phyloP scores from a whole-genome alignment of 345 rosid species.

The Eucalyptus regnans region DNA sequence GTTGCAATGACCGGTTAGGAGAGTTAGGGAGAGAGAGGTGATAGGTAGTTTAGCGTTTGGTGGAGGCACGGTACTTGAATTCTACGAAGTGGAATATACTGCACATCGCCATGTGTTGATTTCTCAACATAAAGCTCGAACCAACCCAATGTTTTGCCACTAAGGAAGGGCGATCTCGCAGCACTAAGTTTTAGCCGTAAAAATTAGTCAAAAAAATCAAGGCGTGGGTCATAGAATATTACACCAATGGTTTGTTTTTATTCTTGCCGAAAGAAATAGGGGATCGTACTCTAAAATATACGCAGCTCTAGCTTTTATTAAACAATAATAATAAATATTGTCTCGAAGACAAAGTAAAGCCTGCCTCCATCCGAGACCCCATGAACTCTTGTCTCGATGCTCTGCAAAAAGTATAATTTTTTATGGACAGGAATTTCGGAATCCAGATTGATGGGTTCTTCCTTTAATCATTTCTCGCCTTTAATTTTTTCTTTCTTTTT shows the following conservation, averaged over 20 bases:
- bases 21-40: not conserved
- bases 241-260: not conserved
- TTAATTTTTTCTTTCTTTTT: not conserved
- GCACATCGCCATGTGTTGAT: not conserved
- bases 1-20: not conserved
- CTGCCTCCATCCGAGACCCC: not conserved
- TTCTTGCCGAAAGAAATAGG: not conserved
- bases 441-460: slow-evolving; percentile 16
- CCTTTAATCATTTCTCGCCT: slow-evolving; percentile 26
- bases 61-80: not conserved
- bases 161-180: not conserved
- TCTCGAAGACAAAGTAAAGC: not conserved
- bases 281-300: not conserved
- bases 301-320: not conserved
- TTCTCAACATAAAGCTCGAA: not conserved
- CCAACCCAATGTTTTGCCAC: not conserved
- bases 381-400: not conserved
- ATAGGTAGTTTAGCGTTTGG: not conserved
- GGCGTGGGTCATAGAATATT: not conserved
- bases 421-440: slow-evolving; percentile 22
- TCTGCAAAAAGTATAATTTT: not conserved
- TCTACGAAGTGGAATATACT: not conserved
- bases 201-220: not conserved
- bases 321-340: not conserved
- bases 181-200: not conserved